Percentiles rank a stretch among this genome's conserved stretches.
Evolutionary conservation across 306 rosid species (phyloP).

Genomic region (Cicer yamashitae): DNA sequence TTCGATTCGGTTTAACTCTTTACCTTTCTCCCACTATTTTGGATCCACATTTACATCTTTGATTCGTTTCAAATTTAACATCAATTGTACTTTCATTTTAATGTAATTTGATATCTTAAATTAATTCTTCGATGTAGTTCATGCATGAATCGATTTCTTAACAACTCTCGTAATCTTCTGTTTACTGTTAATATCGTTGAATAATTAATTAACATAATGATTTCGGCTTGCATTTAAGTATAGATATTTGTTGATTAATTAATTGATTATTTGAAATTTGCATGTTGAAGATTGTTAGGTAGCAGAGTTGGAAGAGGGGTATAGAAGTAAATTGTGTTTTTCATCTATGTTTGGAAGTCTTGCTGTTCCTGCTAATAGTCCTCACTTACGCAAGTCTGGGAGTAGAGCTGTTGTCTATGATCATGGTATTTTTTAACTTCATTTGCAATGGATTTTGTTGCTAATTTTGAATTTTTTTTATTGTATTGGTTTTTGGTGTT

Average conservation of each 20-base stretch:
- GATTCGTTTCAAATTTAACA: constrained; percentile 37
- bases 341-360: constrained; percentile 88
- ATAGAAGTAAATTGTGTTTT: constrained; percentile 39
- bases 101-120: not conserved
- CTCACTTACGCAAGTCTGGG: constrained; percentile 95
- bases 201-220: not conserved
- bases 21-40: constrained; percentile 14
- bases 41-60: constrained; percentile 27
- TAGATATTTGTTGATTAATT: not conserved
- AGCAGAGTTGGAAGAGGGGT: constrained; percentile 38
- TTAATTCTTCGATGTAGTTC: constrained; percentile 24
- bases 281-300: constrained; percentile 55
- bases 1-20: constrained; percentile 51
- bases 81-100: not conserved
- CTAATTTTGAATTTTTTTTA: not conserved
- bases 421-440: constrained; percentile 62
- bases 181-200: not conserved
- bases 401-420: constrained; percentile 85
- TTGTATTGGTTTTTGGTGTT: constrained; percentile 22
- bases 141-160: constrained; percentile 2
- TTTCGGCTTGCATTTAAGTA: constrained; percentile 11
- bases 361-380: constrained; percentile 69
- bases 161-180: constrained; percentile 1
- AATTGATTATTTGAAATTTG: constrained; percentile 40
- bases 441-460: constrained; percentile 5